Percentiles rank a stretch among this genome's conserved stretches.
These are phyloP conservation scores for Populus tremula DNA, from an alignment of 345 rosid species.

Conservation along the genomic window DNA sequence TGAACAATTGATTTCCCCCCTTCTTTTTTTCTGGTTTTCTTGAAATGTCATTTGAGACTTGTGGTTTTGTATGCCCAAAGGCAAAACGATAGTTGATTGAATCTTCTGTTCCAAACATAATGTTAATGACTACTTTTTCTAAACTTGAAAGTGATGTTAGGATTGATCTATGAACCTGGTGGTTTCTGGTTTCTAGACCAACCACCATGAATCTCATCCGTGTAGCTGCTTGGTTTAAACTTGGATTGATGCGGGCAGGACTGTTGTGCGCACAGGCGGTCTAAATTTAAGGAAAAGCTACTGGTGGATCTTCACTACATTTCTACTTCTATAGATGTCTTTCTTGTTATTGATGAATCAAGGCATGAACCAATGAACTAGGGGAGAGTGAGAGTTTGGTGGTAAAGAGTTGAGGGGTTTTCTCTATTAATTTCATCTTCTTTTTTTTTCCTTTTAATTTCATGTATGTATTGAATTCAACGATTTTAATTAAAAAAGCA, in stretches of 20 bases:
- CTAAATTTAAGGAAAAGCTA: not conserved
- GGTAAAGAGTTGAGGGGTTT: too few species aligned
- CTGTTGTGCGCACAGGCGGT: not conserved
- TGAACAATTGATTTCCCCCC: slow-evolving; percentile 12
- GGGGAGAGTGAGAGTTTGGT: too few species aligned
- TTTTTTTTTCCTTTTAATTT: too few species aligned
- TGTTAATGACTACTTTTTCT: not conserved
- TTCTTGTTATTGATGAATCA: not conserved
- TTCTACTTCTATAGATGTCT: not conserved
- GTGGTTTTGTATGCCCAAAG: not conserved
- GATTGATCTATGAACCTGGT: not conserved
- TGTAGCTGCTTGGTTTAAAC: not conserved
- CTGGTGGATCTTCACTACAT: not conserved
- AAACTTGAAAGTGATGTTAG: not conserved
- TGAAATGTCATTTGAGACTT: slow-evolving; percentile 5
- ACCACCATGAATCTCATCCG: not conserved
- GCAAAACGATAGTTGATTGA: not conserved
- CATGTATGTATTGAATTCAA: too few species aligned
- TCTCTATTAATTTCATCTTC: too few species aligned
- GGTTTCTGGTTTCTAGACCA: not conserved
- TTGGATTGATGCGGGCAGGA: not conserved
- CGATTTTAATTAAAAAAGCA: too few species aligned
- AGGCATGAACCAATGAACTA: too few species aligned
- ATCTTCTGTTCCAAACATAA: not conserved
- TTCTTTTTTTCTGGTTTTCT: not conserved